A percentile compares a stretch with the other conserved stretches of the same genome.
Evolutionary conservation across 2,329 filamentous ascomycete species (phyloP).

Genomic region (Tolypocladium ophioglossoides): DNA sequence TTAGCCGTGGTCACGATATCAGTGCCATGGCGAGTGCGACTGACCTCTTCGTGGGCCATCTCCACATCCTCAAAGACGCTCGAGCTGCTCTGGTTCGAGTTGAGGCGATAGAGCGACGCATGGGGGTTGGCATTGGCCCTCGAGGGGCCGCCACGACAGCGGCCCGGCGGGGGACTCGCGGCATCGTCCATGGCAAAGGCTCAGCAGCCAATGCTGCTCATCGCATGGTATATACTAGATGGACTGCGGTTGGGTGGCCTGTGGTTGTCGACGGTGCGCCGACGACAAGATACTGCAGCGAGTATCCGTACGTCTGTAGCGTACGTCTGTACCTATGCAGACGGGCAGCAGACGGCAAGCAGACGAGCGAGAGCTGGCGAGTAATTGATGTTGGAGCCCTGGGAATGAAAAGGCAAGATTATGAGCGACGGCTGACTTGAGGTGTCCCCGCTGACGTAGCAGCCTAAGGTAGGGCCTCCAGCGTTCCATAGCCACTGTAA

Average conservation of each 20-base stretch:
- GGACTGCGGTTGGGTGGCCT: background rate
- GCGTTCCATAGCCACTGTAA: too few relatives aligned
- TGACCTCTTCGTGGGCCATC: slow-evolving; percentile 92
- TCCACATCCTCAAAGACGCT: slow-evolving; percentile 94
- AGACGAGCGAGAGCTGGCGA: background rate
- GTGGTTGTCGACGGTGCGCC: background rate
- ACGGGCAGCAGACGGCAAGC: background rate
- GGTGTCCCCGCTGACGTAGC: background rate
- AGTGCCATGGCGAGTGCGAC: background rate
- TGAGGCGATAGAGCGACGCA: slow-evolving; percentile 42
- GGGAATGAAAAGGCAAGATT: background rate
- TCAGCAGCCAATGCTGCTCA: background rate
- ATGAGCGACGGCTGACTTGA: background rate
- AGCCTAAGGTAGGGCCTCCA: too few relatives aligned
- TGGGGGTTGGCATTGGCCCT: background rate
- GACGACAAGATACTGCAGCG: background rate
- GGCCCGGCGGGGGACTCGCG: background rate
- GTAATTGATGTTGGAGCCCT: background rate
- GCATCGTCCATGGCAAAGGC: slow-evolving; percentile 2
- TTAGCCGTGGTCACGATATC: background rate
- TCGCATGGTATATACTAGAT: background rate
- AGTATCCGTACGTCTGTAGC: background rate
- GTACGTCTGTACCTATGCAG: background rate
- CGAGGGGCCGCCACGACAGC: background rate
- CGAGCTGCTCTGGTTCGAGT: slow-evolving; percentile 60